Evolutionary conservation across 2,329 filamentous ascomycete species (phyloP).

Genomic region (Fusarium nurragi): DNA sequence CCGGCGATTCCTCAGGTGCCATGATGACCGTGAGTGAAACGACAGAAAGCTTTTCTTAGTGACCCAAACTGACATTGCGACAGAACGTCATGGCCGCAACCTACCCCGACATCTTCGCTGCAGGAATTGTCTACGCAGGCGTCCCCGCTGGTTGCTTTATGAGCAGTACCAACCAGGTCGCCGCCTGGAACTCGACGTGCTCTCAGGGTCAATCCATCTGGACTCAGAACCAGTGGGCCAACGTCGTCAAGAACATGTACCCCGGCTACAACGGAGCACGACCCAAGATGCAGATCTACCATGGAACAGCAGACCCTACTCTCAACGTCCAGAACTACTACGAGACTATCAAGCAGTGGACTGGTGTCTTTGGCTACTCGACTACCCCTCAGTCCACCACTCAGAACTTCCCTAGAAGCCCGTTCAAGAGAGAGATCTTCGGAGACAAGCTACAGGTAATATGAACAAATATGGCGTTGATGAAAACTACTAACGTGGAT

Average conservation of each 20-base stretch:
- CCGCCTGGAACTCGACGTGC: conserved; percentile 14
- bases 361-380: conserved; percentile 14
- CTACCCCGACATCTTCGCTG: conserved; percentile 8
- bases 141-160: conserved; percentile 14
- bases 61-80: rapidly evolving
- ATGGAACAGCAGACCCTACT: conserved; percentile 5
- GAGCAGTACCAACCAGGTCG: conserved; percentile 8
- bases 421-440: conserved; percentile 12
- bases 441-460: conserved; percentile 16
- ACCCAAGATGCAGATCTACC: conserved; percentile 19
- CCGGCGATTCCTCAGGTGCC: conserved; percentile 18
- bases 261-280: conserved; percentile 14
- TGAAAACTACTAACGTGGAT: neutral
- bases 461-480: rapidly evolving
- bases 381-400: conserved; percentile 5
- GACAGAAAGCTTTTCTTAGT: rapidly evolving
- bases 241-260: conserved; percentile 22
- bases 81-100: conserved; percentile 19
- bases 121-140: conserved; percentile 13
- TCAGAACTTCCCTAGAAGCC: conserved; percentile 11
- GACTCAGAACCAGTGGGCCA: conserved; percentile 14
- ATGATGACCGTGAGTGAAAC: conserved; percentile 15
- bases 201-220: conserved; percentile 1
- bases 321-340: conserved; percentile 21
- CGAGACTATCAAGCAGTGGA: conserved; percentile 21